These are phyloP conservation scores for Tricladium varicosporioides DNA, from an alignment of 2,329 filamentous ascomycete species.

Conservation along the genomic window DNA sequence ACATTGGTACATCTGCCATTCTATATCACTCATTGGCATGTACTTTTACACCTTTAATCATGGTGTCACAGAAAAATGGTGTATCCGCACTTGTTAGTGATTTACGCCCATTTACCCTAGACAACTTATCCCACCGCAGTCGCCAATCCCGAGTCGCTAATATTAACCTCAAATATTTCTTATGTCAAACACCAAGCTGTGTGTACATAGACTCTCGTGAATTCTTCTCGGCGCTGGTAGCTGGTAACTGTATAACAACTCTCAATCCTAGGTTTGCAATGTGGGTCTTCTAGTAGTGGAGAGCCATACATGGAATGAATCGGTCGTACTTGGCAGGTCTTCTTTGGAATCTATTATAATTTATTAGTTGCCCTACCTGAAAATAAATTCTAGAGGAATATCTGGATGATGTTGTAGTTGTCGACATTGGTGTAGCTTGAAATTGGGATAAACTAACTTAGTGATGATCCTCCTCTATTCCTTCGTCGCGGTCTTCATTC, in stretches of 20 bases:
- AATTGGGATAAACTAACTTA: constrained; percentile 49
- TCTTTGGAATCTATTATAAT: constrained; percentile 66
- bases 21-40: constrained; percentile 29
- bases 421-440: background rate
- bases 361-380: no score
- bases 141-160: constrained; percentile 85
- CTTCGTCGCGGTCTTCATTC: constrained; percentile 83
- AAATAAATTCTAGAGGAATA: no score
- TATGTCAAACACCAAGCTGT: constrained; percentile 79
- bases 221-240: constrained; percentile 75
- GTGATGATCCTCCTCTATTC: constrained; percentile 67
- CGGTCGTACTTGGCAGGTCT: constrained; percentile 72
- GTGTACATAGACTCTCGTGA: constrained; percentile 89
- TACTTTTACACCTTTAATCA: no score
- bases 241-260: constrained; percentile 84
- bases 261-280: constrained; percentile 67
- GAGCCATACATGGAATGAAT: constrained; percentile 74
- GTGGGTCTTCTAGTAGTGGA: constrained; percentile 77
- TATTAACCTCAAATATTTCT: constrained; percentile 88
- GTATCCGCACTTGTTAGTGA: constrained; percentile 50
- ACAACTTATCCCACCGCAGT: constrained; percentile 91
- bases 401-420: no score
- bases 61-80: no score
- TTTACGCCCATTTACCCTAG: constrained; percentile 82
- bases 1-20: constrained; percentile 63